A percentile compares a stretch with the other conserved stretches of the same genome.
These are phyloP conservation scores for Jamesozyma piceae DNA, from an alignment of 805 yeast species.

Conservation along the genomic window DNA sequence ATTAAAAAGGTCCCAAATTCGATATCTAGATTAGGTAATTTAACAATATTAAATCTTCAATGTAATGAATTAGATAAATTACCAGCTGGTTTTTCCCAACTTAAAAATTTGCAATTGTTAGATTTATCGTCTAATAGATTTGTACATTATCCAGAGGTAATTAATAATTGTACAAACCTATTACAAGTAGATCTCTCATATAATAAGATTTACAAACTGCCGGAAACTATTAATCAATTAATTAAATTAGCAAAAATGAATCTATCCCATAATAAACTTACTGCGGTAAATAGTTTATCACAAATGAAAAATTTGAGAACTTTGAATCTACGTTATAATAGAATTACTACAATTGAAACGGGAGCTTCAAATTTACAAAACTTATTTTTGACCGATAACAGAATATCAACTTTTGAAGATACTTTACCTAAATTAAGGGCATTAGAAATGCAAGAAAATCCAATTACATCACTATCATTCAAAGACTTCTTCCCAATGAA, in stretches of 20 bases:
- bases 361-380: conserved; percentile 54
- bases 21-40: conserved; percentile 42
- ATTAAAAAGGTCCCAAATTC: conserved; percentile 53
- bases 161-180: conserved; percentile 51
- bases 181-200: conserved; percentile 71
- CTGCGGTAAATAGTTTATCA: conserved; percentile 35
- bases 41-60: conserved; percentile 55
- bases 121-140: conserved; percentile 76
- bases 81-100: conserved; percentile 51
- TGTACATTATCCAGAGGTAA: conserved; percentile 51
- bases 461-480: conserved; percentile 46
- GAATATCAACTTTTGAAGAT: conserved; percentile 60
- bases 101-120: conserved; percentile 46
- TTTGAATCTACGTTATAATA: conserved; percentile 70
- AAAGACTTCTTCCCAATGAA: conserved; percentile 42
- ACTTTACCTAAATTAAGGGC: conserved; percentile 54
- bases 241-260: conserved; percentile 57
- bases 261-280: conserved; percentile 62
- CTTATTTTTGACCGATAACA: conserved; percentile 66
- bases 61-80: conserved; percentile 62
- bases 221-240: conserved; percentile 51
- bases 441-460: conserved; percentile 71
- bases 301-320: conserved; percentile 51
- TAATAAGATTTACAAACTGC: conserved; percentile 56
- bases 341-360: conserved; percentile 34